Base-by-base conservation (phyloP, 2,329 filamentous ascomycete genomes). In the Leptographium procerum region DNA sequence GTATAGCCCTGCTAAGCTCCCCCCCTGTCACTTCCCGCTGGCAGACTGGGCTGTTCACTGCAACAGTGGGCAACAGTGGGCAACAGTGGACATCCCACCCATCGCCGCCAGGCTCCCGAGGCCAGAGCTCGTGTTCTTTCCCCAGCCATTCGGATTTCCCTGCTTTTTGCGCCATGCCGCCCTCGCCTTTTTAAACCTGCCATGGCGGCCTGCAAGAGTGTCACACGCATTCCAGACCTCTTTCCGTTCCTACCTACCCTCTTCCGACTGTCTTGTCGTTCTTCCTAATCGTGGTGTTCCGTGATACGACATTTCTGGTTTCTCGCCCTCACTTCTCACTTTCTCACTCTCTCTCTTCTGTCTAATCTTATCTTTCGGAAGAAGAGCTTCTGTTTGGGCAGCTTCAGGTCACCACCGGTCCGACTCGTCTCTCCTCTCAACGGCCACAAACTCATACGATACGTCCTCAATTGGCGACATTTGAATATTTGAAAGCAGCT, bases 101-200 rank as follows among this genome's bases (percentile, higher is more conserved):
- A 19, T 51, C 24, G 43, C 8, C 47, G 29, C 52, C 22, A 36
- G n/a, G 33, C 13, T n/a, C 29, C 33, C n/a, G 31, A 10, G n/a
- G n/a, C 34, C n/a, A 31, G n/a, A n/a, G 26, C 53, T 55, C 53
- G 34, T 55, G 34, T 55, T 47, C 45, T 22, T 24, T n/a, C 34
- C 54, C 54, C 54, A 56, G 54, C 54, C 54, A 56, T 56, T 45
- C 29, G 28, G 28, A 33, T 56, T 56, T 48, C 29, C 24, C 13
- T 26, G 16, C 22, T 28, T 29, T 29, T 26, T n/a, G 22, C 8
- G n/a, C 24, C 24, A 16, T 11, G 29, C 22, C n/a, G 40, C 40
- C 34, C 16, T 31, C 10, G 29, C 19, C 28, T 16, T 55, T 47
- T 55, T 33, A 56, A 34, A 19, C 36, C 11, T 11, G 54, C 36